A percentile compares a stretch with the other conserved stretches of the same genome.
These are phyloP conservation scores for Mortierella sp. DNA, from an alignment of 371 early-diverging fungal genomes.

Conservation along the genomic window DNA sequence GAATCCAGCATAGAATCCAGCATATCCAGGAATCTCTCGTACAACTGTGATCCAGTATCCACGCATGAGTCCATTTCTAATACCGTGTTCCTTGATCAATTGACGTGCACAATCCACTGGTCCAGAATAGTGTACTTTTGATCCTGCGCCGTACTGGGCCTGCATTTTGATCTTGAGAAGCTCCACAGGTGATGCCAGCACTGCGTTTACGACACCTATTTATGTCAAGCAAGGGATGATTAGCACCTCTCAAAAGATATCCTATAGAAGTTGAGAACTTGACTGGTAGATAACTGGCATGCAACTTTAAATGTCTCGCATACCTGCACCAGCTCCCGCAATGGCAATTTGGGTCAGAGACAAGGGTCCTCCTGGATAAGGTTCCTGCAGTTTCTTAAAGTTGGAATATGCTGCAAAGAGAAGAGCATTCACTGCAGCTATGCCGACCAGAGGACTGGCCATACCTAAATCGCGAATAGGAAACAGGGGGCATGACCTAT, in stretches of 20 bases:
- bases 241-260: too few relatives aligned
- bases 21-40: conserved; percentile 87
- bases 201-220: conserved; percentile 74
- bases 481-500: background rate
- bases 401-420: conserved; percentile 84
- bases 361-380: conserved; percentile 44
- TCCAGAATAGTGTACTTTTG: conserved; percentile 59
- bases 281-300: too few relatives aligned
- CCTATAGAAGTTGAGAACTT: too few relatives aligned
- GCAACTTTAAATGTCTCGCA: background rate
- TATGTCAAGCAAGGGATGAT: background rate
- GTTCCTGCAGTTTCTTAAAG: conserved; percentile 66
- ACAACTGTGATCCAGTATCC: conserved; percentile 84
- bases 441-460: conserved; percentile 86
- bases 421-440: conserved; percentile 86
- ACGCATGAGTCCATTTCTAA: conserved; percentile 77
- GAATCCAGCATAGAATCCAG: conserved; percentile 88
- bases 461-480: conserved; percentile 62
- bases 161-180: conserved; percentile 86
- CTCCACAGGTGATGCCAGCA: conserved; percentile 86
- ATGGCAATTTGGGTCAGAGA: conserved; percentile 74
- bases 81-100: conserved; percentile 74
- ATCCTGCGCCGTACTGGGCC: conserved; percentile 73
- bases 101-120: conserved; percentile 78
- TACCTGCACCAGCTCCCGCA: conserved; percentile 85